Conservation (phyloP, 164 flowering plant species). For the Liriodendron chinense region DNA sequence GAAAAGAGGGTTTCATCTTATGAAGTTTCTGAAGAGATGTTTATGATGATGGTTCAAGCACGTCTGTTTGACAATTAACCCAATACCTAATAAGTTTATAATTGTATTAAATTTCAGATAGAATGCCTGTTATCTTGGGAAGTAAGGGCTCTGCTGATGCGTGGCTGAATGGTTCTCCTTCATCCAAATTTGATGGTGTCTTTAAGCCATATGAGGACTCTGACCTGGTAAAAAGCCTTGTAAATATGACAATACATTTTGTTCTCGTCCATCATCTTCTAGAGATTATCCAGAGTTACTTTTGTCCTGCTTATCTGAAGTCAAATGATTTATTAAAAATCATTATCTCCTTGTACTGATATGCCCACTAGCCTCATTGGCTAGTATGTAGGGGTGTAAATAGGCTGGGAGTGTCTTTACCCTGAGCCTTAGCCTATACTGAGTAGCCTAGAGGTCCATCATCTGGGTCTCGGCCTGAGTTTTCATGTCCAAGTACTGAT, state of each 20-base stretch:
- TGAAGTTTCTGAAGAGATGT: neutral
- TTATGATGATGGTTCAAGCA: neutral
- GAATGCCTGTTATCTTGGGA: constrained; percentile 95
- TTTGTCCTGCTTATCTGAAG: no score
- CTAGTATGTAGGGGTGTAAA: no score
- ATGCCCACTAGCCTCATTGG: no score
- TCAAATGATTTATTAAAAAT: no score
- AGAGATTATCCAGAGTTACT: no score
- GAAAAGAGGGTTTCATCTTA: no score
- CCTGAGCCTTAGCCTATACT: no score
- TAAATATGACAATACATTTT: neutral
- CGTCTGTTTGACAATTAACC: neutral
- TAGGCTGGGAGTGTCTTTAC: no score
- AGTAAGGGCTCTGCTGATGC: constrained; percentile 50
- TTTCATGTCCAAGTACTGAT: no score
- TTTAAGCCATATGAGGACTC: constrained; percentile 81
- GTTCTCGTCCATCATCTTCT: neutral
- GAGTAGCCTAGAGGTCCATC: no score
- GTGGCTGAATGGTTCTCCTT: constrained; percentile 64
- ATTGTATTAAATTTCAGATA: constrained; percentile 37
- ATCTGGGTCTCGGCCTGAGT: no score
- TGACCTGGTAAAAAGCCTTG: constrained; percentile 54
- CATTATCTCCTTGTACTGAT: no score
- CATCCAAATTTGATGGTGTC: constrained; percentile 43
- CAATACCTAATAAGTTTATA: neutral